Evolutionary conservation across 1,139 yeast species (phyloP).

Genomic region (Pichia sp.): DNA sequence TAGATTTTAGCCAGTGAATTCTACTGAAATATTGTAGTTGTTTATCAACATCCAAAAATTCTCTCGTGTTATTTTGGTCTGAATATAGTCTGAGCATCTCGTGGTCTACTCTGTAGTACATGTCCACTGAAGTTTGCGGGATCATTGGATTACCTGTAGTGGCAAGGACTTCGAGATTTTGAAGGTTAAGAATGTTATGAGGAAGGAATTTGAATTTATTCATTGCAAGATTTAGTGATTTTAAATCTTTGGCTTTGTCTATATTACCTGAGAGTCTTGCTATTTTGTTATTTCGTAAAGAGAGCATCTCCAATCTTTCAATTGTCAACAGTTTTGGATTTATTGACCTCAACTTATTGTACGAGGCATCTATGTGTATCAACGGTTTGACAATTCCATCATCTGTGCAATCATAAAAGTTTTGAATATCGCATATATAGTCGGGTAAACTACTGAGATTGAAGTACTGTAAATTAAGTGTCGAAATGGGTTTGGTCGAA

Average conservation of each 20-base stretch:
- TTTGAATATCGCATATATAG: conserved; percentile 51
- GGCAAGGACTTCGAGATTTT: conserved; percentile 43
- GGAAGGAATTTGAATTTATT: conserved; percentile 54
- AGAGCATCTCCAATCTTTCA: conserved; percentile 48
- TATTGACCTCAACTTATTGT: conserved; percentile 47
- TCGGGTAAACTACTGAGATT: conserved; percentile 47
- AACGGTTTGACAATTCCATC: conserved; percentile 37
- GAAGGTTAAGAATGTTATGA: conserved; percentile 46
- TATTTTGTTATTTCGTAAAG: conserved; percentile 50
- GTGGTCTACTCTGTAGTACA: conserved; percentile 14
- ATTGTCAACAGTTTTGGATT: conserved; percentile 51
- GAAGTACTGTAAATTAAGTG: conserved; percentile 42
- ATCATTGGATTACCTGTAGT: conserved; percentile 43
- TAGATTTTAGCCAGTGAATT: conserved; percentile 28
- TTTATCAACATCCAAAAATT: conserved; percentile 17
- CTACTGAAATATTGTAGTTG: conserved; percentile 26
- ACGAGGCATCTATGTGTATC: conserved; percentile 47
- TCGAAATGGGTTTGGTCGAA: conserved; percentile 20
- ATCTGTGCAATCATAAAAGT: conserved; percentile 39
- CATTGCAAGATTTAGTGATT: conserved; percentile 49
- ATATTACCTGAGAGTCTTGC: conserved; percentile 51
- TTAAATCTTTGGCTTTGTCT: conserved; percentile 40
- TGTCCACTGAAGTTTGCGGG: conserved; percentile 11
- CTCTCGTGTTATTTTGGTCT: neutral
- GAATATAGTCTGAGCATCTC: conserved; percentile 14